Evolutionary conservation across 176 grass and related monocot genomes (phyloP), one percentile per base, ranked within the genome.

Genomic region (Carex scoparia): DNA sequence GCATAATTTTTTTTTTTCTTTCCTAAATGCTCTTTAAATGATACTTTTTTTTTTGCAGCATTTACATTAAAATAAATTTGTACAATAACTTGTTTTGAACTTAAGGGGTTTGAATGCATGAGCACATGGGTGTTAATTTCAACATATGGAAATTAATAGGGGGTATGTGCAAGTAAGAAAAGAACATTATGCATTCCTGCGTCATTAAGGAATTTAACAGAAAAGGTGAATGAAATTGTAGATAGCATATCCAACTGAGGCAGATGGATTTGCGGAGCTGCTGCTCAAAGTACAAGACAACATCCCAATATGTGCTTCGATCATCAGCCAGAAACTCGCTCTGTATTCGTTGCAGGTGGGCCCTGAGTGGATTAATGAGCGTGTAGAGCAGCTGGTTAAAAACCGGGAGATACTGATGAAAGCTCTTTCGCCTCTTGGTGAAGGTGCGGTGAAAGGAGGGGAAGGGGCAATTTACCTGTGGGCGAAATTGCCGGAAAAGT

Each of bases 261-360:
- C 23, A n/a, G 88, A 88, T 5, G 90, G 93, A 85, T 87, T 99
- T 79, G 91, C 83, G 4, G 93, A 90, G n/a, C 88, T 89, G 81
- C 93, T 99, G 66, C 91, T 99, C 80, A 99, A 99, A 86, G 90
- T 95, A 63, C 96, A 99, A 86, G 96, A 99, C 66, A 95, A 94
- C 85, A 99, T 99, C 74, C 96, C 96, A 19, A 99, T 99, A 15
- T 99, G 96, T 53, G 96, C 96, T 35, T 92, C 96, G 2, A 92
- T 99, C 62, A 90, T 99, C 1, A 88, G 93, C 72, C 96, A 99
- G 84, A 90, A 28, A 67, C 85, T 99, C 10, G 96, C 96, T 2
- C 96, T 99, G 62, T 89, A 91, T 59, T 89, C 96, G 0, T 63
- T 99, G 4, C 88, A 99, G 71, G 86, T 73, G 7, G 96, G 96